Evolutionary conservation across 148 eudicot genomes (phyloP).

Genomic region (Vaccinium myrtillus): DNA sequence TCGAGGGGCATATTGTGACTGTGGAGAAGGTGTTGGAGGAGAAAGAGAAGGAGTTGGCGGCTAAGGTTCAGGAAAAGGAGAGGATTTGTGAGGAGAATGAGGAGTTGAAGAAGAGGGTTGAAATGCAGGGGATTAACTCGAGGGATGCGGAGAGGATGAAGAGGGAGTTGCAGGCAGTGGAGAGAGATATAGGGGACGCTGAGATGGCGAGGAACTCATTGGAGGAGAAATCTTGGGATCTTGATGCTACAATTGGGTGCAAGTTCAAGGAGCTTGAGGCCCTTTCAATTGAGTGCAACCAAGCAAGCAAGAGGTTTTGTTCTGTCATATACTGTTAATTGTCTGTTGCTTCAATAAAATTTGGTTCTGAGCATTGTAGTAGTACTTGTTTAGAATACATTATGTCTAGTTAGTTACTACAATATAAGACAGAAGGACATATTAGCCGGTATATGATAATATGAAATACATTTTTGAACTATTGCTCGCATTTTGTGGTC

Average conservation of each 20-base stretch:
- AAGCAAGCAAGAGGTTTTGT: constrained; percentile 67
- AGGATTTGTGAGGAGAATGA: constrained; percentile 66
- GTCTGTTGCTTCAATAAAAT: not conserved
- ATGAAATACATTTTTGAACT: not conserved
- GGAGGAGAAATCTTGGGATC: constrained; percentile 93
- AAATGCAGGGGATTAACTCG: constrained; percentile 68
- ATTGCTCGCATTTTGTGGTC: not conserved
- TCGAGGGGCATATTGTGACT: constrained; percentile 38
- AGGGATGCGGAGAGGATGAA: constrained; percentile 98
- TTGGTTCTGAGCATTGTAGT: not conserved
- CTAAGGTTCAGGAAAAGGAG: constrained; percentile 49
- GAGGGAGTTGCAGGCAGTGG: constrained; percentile 72
- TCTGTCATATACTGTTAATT: not conserved
- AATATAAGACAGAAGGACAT: not conserved
- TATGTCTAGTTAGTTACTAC: not conserved
- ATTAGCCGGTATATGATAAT: not conserved
- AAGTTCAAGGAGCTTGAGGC: constrained; percentile 74
- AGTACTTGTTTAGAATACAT: not conserved
- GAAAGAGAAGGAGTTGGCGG: constrained; percentile 63
- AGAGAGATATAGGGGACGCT: constrained; percentile 75
- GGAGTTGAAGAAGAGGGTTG: constrained; percentile 73
- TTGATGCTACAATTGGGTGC: constrained; percentile 53
- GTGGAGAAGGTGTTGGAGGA: constrained; percentile 66
- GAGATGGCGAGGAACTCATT: constrained; percentile 61
- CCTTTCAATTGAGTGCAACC: constrained; percentile 68